Conservation (phyloP, 1,284 basidiomycete genomes). For the Cutaneotrichosporon arboriforme region DNA sequence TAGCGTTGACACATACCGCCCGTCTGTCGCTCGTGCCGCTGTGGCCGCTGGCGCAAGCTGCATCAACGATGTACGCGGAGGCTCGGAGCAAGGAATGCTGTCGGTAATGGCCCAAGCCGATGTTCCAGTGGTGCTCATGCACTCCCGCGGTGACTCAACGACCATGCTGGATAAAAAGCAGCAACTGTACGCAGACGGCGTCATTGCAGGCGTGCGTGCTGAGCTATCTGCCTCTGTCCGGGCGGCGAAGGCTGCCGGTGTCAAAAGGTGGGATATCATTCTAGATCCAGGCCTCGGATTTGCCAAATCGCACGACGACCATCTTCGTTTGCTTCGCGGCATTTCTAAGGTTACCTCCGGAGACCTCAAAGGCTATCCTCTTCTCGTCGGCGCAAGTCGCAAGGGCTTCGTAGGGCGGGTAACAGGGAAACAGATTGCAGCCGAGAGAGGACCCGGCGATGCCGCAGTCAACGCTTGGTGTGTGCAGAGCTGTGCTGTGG, state of each 20-base stretch:
- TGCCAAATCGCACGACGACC: conserved; percentile 76
- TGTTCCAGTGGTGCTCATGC: conserved; percentile 81
- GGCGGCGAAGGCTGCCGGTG: conserved; percentile 65
- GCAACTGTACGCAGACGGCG: conserved; percentile 61
- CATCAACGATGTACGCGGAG: conserved; percentile 89
- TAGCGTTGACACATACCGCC: conserved; percentile 89
- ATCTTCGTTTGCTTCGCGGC: conserved; percentile 63
- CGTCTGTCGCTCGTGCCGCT: conserved; percentile 70
- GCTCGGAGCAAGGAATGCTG: conserved; percentile 62
- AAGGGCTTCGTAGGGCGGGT: conserved; percentile 76
- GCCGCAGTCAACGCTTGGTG: conserved; percentile 72
- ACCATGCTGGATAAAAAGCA: conserved; percentile 57
- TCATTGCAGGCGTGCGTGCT: conserved; percentile 63
- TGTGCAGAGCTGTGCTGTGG: conserved; percentile 63
- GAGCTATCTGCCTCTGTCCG: conserved; percentile 72
- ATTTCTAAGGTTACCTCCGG: conserved; percentile 53
- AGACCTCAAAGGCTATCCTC: conserved; percentile 52
- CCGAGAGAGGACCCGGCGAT: conserved; percentile 72
- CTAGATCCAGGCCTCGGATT: conserved; percentile 94
- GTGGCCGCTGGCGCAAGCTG: conserved; percentile 80
- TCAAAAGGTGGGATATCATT: conserved; percentile 84
- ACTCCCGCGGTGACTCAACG: conserved; percentile 70
- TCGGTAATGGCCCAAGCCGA: conserved; percentile 57
- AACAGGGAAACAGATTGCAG: conserved; percentile 49
- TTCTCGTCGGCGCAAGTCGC: conserved; percentile 71